A percentile compares a stretch with the other conserved stretches of the same genome.
These are phyloP conservation scores for Alternaria atra DNA, from an alignment of 2,329 filamentous ascomycete species.

Conservation along the genomic window DNA sequence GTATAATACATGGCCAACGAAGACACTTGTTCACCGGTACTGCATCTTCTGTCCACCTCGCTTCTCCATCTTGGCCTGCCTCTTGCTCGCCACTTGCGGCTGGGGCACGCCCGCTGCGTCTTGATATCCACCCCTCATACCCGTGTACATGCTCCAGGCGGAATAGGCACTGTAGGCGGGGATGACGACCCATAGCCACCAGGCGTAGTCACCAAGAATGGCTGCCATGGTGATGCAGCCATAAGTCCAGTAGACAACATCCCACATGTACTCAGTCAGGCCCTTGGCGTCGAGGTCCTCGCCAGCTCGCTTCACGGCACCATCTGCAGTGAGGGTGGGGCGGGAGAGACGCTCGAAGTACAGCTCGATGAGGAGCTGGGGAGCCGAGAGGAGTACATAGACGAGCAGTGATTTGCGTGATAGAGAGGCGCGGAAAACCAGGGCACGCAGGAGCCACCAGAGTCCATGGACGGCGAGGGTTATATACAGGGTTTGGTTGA, in stretches of 20 bases:
- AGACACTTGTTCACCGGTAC: conserved; percentile 52
- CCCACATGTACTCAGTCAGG: conserved; percentile 98
- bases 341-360: conserved; percentile 86
- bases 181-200: conserved; percentile 67
- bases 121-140: conserved; percentile 54
- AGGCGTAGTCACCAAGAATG: conserved; percentile 81
- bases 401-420: conserved; percentile 61
- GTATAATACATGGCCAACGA: conserved; percentile 2
- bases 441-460: conserved; percentile 76
- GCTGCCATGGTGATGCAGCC: conserved; percentile 75
- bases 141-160: conserved; percentile 58
- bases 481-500: conserved; percentile 84
- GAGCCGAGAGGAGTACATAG: conserved; percentile 77
- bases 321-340: conserved; percentile 71
- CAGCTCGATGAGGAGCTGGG: conserved; percentile 81
- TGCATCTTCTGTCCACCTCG: conserved; percentile 59
- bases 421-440: conserved; percentile 70
- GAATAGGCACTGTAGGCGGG: conserved; percentile 58
- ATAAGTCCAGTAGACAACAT: conserved; percentile 95
- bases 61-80: conserved; percentile 63
- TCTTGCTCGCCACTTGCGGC: conserved; percentile 54
- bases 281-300: conserved; percentile 89
- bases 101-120: conserved; percentile 53
- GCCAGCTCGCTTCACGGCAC: conserved; percentile 75
- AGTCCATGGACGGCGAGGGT: conserved; percentile 74